phyloP scores from a whole-genome alignment of 2,329 filamentous ascomycete species.

The Mycosphaerelloides madeirae region DNA sequence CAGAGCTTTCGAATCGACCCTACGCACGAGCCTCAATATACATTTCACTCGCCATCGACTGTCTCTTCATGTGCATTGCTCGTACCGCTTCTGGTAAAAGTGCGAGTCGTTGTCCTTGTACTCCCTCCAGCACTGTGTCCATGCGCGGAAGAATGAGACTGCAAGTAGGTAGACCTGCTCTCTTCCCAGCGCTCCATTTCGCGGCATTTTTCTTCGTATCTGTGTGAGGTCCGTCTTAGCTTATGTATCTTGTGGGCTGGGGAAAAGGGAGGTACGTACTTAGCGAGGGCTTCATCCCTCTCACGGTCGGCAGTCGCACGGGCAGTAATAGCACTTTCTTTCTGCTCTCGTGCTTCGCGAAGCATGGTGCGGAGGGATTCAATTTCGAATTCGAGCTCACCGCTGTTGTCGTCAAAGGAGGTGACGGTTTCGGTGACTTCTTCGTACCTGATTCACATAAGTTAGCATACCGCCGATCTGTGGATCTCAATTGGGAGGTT shows the following conservation, averaged over 20 bases:
- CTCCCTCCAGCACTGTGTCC: neutral
- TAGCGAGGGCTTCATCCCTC: conserved; percentile 21
- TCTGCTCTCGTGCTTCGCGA: conserved; percentile 28
- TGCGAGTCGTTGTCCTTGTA: neutral
- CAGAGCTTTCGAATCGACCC: too few species aligned
- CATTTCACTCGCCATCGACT: too few species aligned
- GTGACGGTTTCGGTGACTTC: conserved; percentile 27
- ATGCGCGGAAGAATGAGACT: conserved; percentile 10
- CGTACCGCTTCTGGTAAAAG: too few species aligned
- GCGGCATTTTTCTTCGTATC: conserved; percentile 23
- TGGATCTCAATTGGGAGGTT: too few species aligned
- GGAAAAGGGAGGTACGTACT: conserved; percentile 8
- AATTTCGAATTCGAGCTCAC: conserved; percentile 29
- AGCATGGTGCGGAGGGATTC: conserved; percentile 26
- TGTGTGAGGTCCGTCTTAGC: conserved; percentile 3
- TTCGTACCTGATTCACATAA: conserved; percentile 26
- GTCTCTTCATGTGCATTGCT: too few species aligned
- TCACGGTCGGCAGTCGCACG: conserved; percentile 26
- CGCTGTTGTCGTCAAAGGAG: conserved; percentile 18
- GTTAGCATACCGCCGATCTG: too few species aligned
- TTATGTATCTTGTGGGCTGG: too few species aligned
- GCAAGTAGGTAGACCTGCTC: conserved; percentile 10
- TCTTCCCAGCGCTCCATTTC: conserved; percentile 26
- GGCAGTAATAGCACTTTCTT: conserved; percentile 28
- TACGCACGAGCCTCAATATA: too few species aligned